Percentiles rank a stretch among this genome's conserved stretches.
Evolutionary conservation across 345 rosid genomes (phyloP).

Genomic region (Salix caprea): DNA sequence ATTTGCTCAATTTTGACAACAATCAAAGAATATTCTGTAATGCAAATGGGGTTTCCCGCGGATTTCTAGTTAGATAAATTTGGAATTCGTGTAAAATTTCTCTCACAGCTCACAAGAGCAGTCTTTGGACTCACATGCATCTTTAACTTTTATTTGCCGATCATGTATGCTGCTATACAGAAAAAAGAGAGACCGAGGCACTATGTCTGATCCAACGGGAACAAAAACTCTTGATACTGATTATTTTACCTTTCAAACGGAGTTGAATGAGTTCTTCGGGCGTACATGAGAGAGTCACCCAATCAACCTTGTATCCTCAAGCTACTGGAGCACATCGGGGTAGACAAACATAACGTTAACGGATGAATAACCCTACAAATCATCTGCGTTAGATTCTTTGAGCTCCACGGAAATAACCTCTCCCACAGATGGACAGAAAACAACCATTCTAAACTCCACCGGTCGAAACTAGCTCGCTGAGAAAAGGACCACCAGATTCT

Average conservation of each 20-base stretch:
- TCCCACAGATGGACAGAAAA: slow-evolving; percentile 88
- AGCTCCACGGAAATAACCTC: slow-evolving; percentile 72
- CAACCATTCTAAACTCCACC: slow-evolving; percentile 68
- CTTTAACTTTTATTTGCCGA: neutral
- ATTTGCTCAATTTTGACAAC: neutral
- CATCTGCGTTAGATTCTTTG: slow-evolving; percentile 62
- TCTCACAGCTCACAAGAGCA: neutral
- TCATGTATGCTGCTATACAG: neutral
- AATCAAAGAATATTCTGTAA: neutral
- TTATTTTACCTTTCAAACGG: too few relatives aligned
- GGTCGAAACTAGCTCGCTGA: slow-evolving; percentile 21
- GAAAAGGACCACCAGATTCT: too few relatives aligned
- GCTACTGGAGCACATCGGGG: too few relatives aligned
- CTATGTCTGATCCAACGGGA: too few relatives aligned
- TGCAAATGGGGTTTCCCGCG: neutral
- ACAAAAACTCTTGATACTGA: too few relatives aligned
- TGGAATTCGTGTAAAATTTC: neutral
- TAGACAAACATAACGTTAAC: too few relatives aligned
- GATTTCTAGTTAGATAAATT: too few relatives aligned
- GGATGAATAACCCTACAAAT: slow-evolving; percentile 25
- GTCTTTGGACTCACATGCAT: neutral
- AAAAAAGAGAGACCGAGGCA: neutral
- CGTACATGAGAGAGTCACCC: too few relatives aligned
- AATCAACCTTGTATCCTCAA: too few relatives aligned
- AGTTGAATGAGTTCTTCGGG: too few relatives aligned